phyloP scores from a whole-genome alignment of 257 asterid species.

The Primulina eburnea region DNA sequence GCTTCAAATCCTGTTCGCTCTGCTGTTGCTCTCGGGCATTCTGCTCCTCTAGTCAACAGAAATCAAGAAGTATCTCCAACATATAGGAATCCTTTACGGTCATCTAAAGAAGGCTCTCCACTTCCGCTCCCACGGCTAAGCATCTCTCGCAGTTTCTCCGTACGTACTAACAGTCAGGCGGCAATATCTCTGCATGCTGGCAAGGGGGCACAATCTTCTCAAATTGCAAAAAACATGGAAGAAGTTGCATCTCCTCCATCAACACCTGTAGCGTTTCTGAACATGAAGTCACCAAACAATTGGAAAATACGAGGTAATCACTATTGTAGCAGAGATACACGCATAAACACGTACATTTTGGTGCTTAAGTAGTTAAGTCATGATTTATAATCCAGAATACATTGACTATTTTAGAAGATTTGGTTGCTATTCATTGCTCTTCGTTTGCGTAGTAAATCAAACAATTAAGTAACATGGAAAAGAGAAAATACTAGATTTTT shows the following conservation, averaged over 20 bases:
- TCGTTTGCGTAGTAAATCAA: neutral
- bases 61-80: slow-evolving; percentile 65
- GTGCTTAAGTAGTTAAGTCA: neutral
- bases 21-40: slow-evolving; percentile 56
- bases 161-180: slow-evolving; percentile 64
- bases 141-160: slow-evolving; percentile 80
- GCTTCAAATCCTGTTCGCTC: slow-evolving; percentile 47
- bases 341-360: neutral
- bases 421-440: neutral
- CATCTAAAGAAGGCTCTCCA: slow-evolving; percentile 55
- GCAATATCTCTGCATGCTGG: slow-evolving; percentile 42
- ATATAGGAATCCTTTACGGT: slow-evolving; percentile 41
- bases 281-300: slow-evolving; percentile 49
- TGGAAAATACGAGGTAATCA: slow-evolving; percentile 66
- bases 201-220: slow-evolving; percentile 55
- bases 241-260: slow-evolving; percentile 71
- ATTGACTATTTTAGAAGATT: neutral
- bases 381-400: neutral
- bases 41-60: slow-evolving; percentile 67
- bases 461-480: neutral
- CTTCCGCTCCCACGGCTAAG: slow-evolving; percentile 71
- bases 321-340: neutral
- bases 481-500: neutral
- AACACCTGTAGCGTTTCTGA: slow-evolving; percentile 68
- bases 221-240: slow-evolving; percentile 41